Evolutionary conservation across 2,329 filamentous ascomycete species (phyloP).

Genomic region (Trichoderma simmonsii): DNA sequence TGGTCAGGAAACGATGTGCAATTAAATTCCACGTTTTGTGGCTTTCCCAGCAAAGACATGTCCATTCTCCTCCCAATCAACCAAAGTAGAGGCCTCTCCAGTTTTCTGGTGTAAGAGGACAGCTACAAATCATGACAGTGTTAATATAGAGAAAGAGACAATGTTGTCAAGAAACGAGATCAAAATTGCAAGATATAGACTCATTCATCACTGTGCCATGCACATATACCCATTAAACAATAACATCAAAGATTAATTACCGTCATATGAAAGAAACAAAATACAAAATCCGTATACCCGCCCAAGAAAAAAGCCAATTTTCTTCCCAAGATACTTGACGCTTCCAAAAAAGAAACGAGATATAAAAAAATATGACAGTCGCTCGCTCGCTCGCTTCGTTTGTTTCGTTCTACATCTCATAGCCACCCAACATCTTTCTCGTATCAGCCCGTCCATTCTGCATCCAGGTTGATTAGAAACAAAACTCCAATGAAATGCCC

Average conservation of each 20-base stretch:
- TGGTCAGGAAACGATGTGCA: not conserved
- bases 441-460: not conserved
- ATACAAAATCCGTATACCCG: not conserved
- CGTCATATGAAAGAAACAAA: not conserved
- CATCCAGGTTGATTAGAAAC: not conserved
- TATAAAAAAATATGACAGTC: not conserved
- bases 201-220: not conserved
- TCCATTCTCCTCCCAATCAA: not conserved
- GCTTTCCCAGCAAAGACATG: not conserved
- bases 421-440: not conserved
- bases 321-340: not conserved
- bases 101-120: not conserved
- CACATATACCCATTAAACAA: not conserved
- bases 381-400: not conserved
- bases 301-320: not conserved
- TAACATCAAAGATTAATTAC: not conserved
- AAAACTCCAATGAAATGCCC: not conserved
- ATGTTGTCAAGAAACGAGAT: not conserved
- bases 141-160: not conserved
- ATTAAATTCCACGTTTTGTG: not conserved
- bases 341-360: not conserved
- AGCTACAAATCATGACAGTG: not conserved
- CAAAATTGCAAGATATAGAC: not conserved
- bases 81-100: not conserved
- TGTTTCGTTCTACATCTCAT: not conserved